These are phyloP conservation scores for Staphylotrichum longicolle DNA, from an alignment of 495 filamentous ascomycete species.

Conservation along the genomic window DNA sequence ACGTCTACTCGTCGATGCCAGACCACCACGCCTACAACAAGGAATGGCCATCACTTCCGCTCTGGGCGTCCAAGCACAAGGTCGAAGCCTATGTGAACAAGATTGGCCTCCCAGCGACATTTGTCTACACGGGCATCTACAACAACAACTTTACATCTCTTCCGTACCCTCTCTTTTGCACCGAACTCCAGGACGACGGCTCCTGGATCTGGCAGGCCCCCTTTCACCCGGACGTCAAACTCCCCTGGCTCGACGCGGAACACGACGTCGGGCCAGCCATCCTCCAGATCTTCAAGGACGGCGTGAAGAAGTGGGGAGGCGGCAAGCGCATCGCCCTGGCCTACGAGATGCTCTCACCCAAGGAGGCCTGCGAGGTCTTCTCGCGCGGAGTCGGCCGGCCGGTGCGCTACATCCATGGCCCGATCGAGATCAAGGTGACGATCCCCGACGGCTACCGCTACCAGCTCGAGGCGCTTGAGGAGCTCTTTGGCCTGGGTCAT, in stretches of 20 bases:
- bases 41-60: conserved; percentile 74
- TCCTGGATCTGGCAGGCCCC: conserved; percentile 93
- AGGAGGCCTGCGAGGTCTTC: conserved; percentile 78
- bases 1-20: conserved; percentile 95
- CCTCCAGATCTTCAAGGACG: conserved; percentile 94
- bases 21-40: conserved; percentile 74
- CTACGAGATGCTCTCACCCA: conserved; percentile 83
- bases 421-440: conserved; percentile 79
- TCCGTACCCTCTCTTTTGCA: conserved; percentile 89
- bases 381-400: conserved; percentile 71
- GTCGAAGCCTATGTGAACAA: conserved; percentile 88
- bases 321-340: conserved; percentile 90
- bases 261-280: conserved; percentile 95
- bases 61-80: conserved; percentile 89
- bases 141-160: conserved; percentile 98
- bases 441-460: conserved; percentile 87
- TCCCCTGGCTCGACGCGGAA: conserved; percentile 97
- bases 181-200: conserved; percentile 78
- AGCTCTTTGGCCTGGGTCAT: conserved; percentile 58
- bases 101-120: conserved; percentile 80
- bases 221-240: conserved; percentile 79
- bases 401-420: conserved; percentile 71
- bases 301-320: conserved; percentile 81
- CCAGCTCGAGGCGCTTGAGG: conserved; percentile 73
- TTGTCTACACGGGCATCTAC: conserved; percentile 95